Conservation (phyloP, 805 yeast genomes). For the Zygotorulaspora florentina region DNA sequence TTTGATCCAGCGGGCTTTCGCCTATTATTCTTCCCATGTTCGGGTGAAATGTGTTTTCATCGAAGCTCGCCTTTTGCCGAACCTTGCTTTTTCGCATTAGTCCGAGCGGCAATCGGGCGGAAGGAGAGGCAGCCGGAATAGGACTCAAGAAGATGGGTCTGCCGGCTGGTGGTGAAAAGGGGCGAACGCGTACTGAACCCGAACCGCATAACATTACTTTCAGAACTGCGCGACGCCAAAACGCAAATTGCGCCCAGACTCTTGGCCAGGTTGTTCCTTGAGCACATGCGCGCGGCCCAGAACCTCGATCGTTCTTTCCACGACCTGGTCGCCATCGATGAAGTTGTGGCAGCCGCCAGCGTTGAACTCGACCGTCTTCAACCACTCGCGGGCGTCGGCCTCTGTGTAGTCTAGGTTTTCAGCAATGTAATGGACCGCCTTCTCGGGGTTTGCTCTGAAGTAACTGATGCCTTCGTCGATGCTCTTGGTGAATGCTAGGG, state of each 20-base stretch:
- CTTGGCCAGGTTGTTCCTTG: neutral
- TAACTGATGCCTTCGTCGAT: conserved; percentile 65
- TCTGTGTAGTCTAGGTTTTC: conserved; percentile 67
- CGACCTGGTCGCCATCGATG: conserved; percentile 47
- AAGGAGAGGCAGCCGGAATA: neutral
- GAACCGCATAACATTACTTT: neutral
- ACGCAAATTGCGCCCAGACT: neutral
- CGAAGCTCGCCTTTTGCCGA: neutral
- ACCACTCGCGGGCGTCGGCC: conserved; percentile 79
- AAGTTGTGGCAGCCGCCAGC: conserved; percentile 39
- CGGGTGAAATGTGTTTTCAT: neutral
- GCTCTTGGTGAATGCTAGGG: conserved; percentile 45
- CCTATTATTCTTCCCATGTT: neutral
- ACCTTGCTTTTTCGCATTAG: conserved; percentile 3
- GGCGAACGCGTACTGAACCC: neutral
- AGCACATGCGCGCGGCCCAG: conserved; percentile 61
- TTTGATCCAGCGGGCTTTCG: neutral
- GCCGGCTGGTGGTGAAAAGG: neutral
- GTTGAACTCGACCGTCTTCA: conserved; percentile 66
- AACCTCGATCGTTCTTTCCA: conserved; percentile 51
- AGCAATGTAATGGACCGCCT: conserved; percentile 61
- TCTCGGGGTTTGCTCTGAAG: conserved; percentile 56
- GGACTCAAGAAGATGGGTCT: too few relatives aligned
- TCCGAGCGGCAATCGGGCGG: conserved; percentile 3
- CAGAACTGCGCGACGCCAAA: neutral